Percentiles rank a stretch among this genome's conserved stretches.
These are phyloP conservation scores for Pleurotus salmoneostramineus DNA, from an alignment of 768 basidiomycete species.

Conservation along the genomic window DNA sequence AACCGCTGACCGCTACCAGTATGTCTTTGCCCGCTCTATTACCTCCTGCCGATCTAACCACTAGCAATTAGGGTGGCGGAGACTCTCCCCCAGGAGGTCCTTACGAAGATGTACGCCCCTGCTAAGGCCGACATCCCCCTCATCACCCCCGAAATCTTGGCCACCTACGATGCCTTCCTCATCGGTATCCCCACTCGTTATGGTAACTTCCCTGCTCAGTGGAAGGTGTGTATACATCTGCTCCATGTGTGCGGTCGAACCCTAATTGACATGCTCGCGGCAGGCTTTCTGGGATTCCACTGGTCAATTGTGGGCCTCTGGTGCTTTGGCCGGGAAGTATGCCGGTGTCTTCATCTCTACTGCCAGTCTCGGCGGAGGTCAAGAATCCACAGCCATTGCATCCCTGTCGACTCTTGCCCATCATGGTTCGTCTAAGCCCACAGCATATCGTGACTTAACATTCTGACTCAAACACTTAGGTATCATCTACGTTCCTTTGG, in stretches of 20 bases:
- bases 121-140: constrained; percentile 58
- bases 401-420: constrained; percentile 54
- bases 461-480: constrained; percentile 64
- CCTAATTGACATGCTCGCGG: background rate
- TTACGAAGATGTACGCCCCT: constrained; percentile 57
- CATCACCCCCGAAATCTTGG: constrained; percentile 45
- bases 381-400: constrained; percentile 48
- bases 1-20: constrained; percentile 37
- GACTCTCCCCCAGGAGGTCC: constrained; percentile 58
- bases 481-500: constrained; percentile 34
- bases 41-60: background rate
- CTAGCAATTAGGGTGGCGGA: constrained; percentile 46
- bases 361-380: constrained; percentile 66
- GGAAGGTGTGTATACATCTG: constrained; percentile 36
- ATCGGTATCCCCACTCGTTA: constrained; percentile 72
- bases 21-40: constrained; percentile 8
- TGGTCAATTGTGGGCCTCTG: constrained; percentile 55
- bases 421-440: constrained; percentile 37
- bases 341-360: constrained; percentile 68
- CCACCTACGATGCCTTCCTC: constrained; percentile 59
- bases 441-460: constrained; percentile 22
- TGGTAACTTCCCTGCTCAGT: constrained; percentile 74
- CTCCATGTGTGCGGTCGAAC: background rate
- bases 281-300: constrained; percentile 79
- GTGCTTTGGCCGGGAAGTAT: constrained; percentile 63